Conservation (phyloP, 345 rosid species). For the Litchi chinensis region DNA sequence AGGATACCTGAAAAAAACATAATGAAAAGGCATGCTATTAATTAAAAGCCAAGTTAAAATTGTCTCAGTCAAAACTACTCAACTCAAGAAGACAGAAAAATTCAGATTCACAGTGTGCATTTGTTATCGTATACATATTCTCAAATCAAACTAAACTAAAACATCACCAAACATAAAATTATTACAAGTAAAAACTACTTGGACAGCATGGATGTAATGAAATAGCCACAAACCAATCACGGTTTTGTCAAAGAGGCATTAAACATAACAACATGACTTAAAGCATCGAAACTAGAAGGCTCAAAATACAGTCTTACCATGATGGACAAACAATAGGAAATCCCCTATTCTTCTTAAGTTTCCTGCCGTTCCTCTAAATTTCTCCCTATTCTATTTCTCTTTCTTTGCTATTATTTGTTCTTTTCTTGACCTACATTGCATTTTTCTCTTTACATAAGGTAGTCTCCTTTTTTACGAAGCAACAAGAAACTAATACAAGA, state of each 20-base stretch:
- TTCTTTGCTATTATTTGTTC: background rate
- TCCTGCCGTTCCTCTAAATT: no score
- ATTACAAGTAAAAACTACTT: background rate
- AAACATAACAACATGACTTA: background rate
- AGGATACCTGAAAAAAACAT: slow-evolving; percentile 62
- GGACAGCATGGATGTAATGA: background rate
- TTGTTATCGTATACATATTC: background rate
- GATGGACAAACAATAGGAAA: background rate
- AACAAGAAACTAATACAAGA: background rate
- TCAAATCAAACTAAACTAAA: background rate
- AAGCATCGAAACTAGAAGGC: background rate
- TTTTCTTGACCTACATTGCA: background rate
- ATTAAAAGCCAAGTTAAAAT: background rate
- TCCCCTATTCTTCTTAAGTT: background rate
- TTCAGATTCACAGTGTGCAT: background rate
- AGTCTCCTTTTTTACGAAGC: background rate
- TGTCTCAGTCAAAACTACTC: background rate
- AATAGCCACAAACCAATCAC: background rate
- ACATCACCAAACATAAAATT: background rate
- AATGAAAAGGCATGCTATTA: slow-evolving; percentile 13
- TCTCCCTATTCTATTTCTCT: background rate
- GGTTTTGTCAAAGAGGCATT: background rate
- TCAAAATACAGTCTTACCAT: background rate
- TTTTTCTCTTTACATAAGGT: background rate
- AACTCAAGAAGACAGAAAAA: background rate